Conservation (phyloP, 495 filamentous ascomycete genomes). For the Lasiosphaeria miniovina region DNA sequence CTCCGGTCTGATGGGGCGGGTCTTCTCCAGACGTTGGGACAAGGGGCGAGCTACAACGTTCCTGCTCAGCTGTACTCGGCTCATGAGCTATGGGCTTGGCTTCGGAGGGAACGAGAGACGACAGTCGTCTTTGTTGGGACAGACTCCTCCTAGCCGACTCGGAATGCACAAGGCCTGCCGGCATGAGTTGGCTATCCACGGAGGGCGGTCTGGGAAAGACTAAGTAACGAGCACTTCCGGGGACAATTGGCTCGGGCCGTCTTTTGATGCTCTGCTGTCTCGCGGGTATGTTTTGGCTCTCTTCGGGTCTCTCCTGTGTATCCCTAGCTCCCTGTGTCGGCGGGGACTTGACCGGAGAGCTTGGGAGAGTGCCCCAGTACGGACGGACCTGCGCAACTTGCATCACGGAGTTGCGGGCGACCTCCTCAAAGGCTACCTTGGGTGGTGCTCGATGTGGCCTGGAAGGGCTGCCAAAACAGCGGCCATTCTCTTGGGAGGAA, state of each 20-base stretch:
- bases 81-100: slow-evolving; percentile 1
- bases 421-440: slow-evolving; percentile 2
- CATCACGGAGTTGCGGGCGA: background rate
- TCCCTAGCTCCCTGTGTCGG: slow-evolving; percentile 2
- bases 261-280: slow-evolving; percentile 9
- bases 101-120: slow-evolving; percentile 28
- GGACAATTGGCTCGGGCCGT: slow-evolving; percentile 10
- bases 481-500: slow-evolving; percentile 11
- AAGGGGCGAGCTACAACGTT: background rate
- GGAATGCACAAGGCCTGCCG: slow-evolving; percentile 32
- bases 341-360: slow-evolving; percentile 11
- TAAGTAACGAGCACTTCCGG: slow-evolving; percentile 14
- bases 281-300: background rate
- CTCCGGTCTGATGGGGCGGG: background rate
- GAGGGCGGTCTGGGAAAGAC: slow-evolving; percentile 13
- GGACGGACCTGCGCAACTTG: slow-evolving; percentile 5
- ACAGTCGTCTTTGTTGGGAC: slow-evolving; percentile 36
- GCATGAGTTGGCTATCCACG: slow-evolving; percentile 24
- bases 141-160: slow-evolving; percentile 37
- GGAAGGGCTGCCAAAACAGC: slow-evolving; percentile 21
- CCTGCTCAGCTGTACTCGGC: background rate
- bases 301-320: background rate
- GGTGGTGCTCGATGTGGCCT: slow-evolving; percentile 9
- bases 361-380: slow-evolving; percentile 15
- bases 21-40: background rate